Conservation (phyloP, 2,329 filamentous ascomycete species). For the Ophiocordyceps camponoti-rufipedis region DNA sequence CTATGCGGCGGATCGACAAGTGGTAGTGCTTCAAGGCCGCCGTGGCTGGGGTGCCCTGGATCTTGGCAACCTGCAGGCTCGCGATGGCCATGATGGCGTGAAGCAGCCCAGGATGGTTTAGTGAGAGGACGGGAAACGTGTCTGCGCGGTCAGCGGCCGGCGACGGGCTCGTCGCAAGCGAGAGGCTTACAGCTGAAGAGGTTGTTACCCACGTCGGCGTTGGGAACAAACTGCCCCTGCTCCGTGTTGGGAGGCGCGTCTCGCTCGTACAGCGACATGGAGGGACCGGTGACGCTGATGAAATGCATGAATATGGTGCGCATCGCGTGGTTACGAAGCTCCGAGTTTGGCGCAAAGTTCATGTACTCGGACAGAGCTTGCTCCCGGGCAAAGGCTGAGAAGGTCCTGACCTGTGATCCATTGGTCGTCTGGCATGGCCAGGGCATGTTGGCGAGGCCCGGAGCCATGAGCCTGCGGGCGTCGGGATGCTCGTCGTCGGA, state of each 20-base stretch:
- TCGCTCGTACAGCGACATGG: conserved; percentile 74
- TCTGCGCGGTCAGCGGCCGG: conserved; percentile 22
- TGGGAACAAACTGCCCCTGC: conserved; percentile 32
- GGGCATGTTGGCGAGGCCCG: conserved; percentile 18
- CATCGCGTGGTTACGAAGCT: conserved; percentile 63
- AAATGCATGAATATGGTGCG: conserved; percentile 83
- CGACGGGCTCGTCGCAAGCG: not conserved
- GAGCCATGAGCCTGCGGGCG: conserved; percentile 14
- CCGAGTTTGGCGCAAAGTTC: conserved; percentile 46
- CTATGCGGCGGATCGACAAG: conserved; percentile 60
- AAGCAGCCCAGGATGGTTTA: conserved; percentile 71
- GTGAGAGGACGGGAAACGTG: conserved; percentile 64
- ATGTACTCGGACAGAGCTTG: conserved; percentile 45
- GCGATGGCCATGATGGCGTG: conserved; percentile 81
- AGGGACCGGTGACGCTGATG: conserved; percentile 71
- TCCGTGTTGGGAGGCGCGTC: conserved; percentile 56
- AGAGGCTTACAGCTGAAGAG: conserved; percentile 39
- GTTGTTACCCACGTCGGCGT: conserved; percentile 45
- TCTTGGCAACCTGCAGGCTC: conserved; percentile 71
- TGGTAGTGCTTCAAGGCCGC: conserved; percentile 87
- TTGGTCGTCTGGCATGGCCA: conserved; percentile 8
- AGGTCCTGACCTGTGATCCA: conserved; percentile 28
- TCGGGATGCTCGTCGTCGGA: conserved; percentile 37
- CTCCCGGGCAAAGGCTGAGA: conserved; percentile 27
- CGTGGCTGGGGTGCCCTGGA: conserved; percentile 56